These are phyloP conservation scores for Elongisporangium anandrum DNA, from an alignment of 352 stramenopile species.

Conservation along the genomic window DNA sequence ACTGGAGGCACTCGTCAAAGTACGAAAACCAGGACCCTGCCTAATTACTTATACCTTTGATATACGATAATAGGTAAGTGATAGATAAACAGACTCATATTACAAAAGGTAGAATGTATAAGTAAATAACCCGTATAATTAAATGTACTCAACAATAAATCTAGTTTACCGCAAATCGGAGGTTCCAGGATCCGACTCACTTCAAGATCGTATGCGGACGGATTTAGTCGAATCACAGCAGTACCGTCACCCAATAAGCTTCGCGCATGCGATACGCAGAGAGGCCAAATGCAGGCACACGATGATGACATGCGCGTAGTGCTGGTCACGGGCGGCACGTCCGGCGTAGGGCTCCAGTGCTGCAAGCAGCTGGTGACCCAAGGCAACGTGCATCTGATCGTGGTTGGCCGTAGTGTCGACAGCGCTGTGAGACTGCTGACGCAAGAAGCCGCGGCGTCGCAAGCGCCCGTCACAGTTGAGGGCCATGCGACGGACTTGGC, in stretches of 20 bases:
- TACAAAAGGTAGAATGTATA: background rate
- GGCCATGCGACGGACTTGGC: slow-evolving; percentile 24
- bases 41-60: background rate
- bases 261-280: background rate
- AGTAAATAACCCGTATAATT: background rate
- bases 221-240: background rate
- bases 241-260: background rate
- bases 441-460: background rate
- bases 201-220: background rate
- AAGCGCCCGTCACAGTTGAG: slow-evolving; percentile 9
- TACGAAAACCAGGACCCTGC: background rate
- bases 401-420: slow-evolving; percentile 20
- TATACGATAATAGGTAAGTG: no score
- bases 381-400: slow-evolving; percentile 20
- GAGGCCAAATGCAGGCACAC: background rate
- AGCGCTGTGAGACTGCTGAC: slow-evolving; percentile 9
- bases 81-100: no score
- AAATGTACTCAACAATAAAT: background rate
- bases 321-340: slow-evolving; percentile 31
- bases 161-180: background rate
- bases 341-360: slow-evolving; percentile 24
- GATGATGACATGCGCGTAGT: slow-evolving; percentile 2
- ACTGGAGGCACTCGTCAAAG: background rate
- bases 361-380: slow-evolving; percentile 17
- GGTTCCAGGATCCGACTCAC: background rate